These are phyloP conservation scores for Hyaloscypha hepaticicola DNA, from an alignment of 495 filamentous ascomycete genomes.

Conservation along the genomic window DNA sequence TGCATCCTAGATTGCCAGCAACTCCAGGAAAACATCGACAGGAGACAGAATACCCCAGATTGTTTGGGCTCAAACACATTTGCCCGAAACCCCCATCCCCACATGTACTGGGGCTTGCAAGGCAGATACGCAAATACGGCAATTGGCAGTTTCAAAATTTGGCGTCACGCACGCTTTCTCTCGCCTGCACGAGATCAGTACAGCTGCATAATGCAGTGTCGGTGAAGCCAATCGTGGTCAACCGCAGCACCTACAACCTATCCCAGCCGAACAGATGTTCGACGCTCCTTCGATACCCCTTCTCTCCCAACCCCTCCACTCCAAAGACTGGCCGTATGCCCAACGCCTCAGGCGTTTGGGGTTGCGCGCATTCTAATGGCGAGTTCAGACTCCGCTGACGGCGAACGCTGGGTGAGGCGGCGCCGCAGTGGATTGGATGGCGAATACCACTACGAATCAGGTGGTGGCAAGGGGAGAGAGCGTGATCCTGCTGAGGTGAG, in stretches of 20 bases:
- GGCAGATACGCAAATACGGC: background rate
- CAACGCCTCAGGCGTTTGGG: conserved; percentile 29
- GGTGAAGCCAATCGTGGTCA: conserved; percentile 26
- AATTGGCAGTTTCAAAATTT: conserved; percentile 14
- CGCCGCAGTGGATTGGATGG: conserved; percentile 26
- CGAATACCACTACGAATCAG: conserved; percentile 18
- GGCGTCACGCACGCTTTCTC: background rate
- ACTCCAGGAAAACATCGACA: background rate
- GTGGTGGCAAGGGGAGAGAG: conserved; percentile 23
- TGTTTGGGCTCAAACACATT: background rate
- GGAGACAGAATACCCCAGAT: conserved; percentile 5
- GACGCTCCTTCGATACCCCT: conserved; percentile 1
- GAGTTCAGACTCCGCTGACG: conserved; percentile 16
- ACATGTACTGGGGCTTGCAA: background rate
- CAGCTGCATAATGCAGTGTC: conserved; percentile 24
- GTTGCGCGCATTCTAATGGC: conserved; percentile 19
- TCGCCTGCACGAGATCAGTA: background rate
- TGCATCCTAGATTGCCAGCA: too few species aligned
- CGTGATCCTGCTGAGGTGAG: conserved; percentile 18
- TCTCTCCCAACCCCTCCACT: conserved; percentile 2
- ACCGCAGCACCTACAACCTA: conserved; percentile 19
- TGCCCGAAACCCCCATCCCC: conserved; percentile 8
- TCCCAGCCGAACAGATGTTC: conserved; percentile 25
- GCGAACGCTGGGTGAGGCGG: conserved; percentile 21
- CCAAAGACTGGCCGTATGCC: conserved; percentile 9